Evolutionary conservation across 352 stramenopile species (phyloP).

Genomic region (Phytophthora vignae): DNA sequence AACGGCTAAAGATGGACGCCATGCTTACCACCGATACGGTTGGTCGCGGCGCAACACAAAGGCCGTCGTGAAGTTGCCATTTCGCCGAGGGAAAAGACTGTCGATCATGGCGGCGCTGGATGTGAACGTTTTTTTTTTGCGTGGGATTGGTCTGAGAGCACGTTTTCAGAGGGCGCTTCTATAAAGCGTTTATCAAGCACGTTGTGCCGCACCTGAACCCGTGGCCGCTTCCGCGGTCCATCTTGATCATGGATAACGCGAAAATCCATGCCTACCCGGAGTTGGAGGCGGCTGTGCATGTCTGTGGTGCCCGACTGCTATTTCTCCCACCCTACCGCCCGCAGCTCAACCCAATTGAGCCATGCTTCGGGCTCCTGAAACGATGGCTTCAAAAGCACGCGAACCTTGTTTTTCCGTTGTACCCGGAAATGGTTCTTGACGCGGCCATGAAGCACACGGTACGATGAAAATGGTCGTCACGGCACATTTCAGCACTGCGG

Average conservation of each 20-base stretch:
- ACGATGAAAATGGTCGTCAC: conserved; percentile 1
- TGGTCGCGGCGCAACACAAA: conserved; percentile 21
- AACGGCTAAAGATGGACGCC: conserved; percentile 21
- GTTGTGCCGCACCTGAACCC: conserved; percentile 83
- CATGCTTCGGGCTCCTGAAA: conserved; percentile 9
- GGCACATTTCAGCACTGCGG: conserved; percentile 2
- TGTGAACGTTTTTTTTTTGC: conserved; percentile 4
- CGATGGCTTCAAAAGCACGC: conserved; percentile 7
- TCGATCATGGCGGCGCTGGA: conserved; percentile 15
- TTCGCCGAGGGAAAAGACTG: conserved; percentile 3
- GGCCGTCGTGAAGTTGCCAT: conserved; percentile 18
- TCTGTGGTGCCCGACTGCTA: conserved; percentile 4
- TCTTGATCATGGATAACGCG: conserved; percentile 18
- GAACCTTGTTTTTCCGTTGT: conserved; percentile 5
- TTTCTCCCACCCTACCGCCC: conserved; percentile 7
- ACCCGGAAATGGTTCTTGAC: conserved; percentile 4
- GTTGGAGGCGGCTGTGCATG: conserved; percentile 8
- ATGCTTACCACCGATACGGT: conserved; percentile 20
- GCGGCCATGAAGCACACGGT: conserved; percentile 8
- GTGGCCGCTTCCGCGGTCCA: background rate
- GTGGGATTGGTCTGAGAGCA: conserved; percentile 11
- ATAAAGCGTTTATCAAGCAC: conserved; percentile 18
- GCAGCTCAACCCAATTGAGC: conserved; percentile 19
- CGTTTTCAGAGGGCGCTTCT: background rate
- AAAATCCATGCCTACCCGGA: conserved; percentile 18